A percentile compares a stretch with the other conserved stretches of the same genome.
These are phyloP conservation scores for Neofusicoccum laricinum DNA, from an alignment of 2,329 filamentous ascomycete genomes.

Conservation along the genomic window DNA sequence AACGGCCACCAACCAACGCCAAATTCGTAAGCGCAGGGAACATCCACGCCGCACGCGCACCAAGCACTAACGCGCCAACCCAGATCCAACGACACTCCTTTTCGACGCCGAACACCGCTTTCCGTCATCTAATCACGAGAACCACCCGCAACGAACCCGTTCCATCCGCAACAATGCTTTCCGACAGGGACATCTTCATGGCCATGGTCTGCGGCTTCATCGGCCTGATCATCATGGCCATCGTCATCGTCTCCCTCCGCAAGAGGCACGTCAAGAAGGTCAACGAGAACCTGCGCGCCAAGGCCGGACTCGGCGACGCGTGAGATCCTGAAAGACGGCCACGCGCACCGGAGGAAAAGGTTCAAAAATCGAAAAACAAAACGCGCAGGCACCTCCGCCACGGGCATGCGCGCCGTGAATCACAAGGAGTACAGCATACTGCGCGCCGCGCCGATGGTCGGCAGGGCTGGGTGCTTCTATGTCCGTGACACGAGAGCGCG, in stretches of 20 bases:
- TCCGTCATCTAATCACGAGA: too few species aligned
- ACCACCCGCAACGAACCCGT: too few species aligned
- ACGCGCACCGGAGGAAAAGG: too few species aligned
- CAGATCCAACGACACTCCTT: not conserved
- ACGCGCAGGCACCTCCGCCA: too few species aligned
- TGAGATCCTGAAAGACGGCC: not conserved
- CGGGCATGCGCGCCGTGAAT: too few species aligned
- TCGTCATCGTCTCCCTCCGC: conserved; percentile 1
- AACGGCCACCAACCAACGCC: not conserved
- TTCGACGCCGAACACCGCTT: not conserved
- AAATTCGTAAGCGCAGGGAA: not conserved
- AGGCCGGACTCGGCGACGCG: not conserved
- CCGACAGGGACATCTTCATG: conserved; percentile 1
- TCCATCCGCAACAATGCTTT: not conserved
- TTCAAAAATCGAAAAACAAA: too few species aligned
- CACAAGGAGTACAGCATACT: too few species aligned
- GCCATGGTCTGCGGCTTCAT: not conserved
- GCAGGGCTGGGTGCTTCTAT: too few species aligned
- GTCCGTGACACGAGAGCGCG: too few species aligned
- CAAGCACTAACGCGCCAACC: not conserved
- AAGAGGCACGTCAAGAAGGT: not conserved
- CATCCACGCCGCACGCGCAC: not conserved
- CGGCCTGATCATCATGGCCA: not conserved
- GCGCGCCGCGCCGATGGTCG: too few species aligned
- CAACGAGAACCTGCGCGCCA: not conserved